Conservation (phyloP, 106 monocot species). For the Allium cepa region DNA sequence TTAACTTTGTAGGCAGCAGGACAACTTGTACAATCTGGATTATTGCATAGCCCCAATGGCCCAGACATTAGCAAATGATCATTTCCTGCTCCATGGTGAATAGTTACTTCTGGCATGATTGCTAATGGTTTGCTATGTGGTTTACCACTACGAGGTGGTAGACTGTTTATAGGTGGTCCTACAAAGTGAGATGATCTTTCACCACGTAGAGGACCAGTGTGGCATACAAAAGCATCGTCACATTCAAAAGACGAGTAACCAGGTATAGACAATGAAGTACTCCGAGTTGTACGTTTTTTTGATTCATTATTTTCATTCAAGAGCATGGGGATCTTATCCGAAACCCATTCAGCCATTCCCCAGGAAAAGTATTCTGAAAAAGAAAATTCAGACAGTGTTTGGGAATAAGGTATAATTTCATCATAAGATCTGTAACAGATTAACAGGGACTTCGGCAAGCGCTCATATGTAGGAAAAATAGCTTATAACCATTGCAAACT, state of each 20-base stretch:
- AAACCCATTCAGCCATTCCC: constrained; percentile 15
- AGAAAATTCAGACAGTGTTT: too few relatives aligned
- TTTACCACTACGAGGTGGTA: neutral
- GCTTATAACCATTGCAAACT: too few relatives aligned
- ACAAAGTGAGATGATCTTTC: neutral
- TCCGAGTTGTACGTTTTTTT: constrained; percentile 1
- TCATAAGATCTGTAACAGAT: too few relatives aligned
- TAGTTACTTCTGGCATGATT: constrained; percentile 5
- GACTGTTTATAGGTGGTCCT: neutral
- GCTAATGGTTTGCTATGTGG: constrained; percentile 1
- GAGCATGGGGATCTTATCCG: constrained; percentile 7
- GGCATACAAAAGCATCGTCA: constrained; percentile 7
- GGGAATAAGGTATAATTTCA: too few relatives aligned
- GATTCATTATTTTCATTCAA: neutral
- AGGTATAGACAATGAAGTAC: constrained; percentile 11
- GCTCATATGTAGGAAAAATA: too few relatives aligned
- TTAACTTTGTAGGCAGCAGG: constrained; percentile 10
- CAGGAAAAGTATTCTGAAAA: neutral
- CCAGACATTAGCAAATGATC: constrained; percentile 18
- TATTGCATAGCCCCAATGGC: constrained; percentile 17
- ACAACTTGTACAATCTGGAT: constrained; percentile 13
- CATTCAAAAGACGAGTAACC: neutral
- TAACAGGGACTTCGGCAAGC: too few relatives aligned
- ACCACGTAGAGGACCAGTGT: constrained; percentile 10
- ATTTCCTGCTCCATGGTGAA: neutral